Evolutionary conservation across 192 early-diverging fungal genomes (phyloP).

Genomic region (Podila clonocystis): DNA sequence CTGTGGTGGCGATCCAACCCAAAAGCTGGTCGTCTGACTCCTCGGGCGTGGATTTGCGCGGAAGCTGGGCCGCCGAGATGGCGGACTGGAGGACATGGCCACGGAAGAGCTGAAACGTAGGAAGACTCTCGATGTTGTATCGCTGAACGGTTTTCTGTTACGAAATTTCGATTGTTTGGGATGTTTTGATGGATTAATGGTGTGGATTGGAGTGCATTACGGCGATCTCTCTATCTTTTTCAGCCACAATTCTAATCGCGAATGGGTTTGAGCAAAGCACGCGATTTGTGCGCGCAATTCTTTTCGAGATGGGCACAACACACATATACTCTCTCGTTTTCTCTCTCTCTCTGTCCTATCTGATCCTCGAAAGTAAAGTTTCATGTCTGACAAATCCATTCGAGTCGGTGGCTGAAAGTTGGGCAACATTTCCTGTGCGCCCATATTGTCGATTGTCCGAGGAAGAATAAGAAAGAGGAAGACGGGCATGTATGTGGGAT

Average conservation of each 20-base stretch:
- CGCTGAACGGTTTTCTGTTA: conserved; percentile 33
- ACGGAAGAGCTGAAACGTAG: conserved; percentile 34
- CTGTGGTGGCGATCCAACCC: conserved; percentile 20
- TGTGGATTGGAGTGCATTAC: neutral
- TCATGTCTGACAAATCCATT: no score
- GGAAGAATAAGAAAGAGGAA: neutral
- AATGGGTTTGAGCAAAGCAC: conserved; percentile 11
- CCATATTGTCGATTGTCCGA: neutral
- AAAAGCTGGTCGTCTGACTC: conserved; percentile 41
- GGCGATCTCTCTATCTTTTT: no score
- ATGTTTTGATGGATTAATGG: neutral
- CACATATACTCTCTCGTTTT: no score
- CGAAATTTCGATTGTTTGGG: no score
- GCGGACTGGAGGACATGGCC: conserved; percentile 35
- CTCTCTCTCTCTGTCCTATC: neutral
- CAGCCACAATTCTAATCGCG: neutral
- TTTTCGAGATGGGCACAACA: neutral
- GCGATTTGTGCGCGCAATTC: conserved; percentile 14
- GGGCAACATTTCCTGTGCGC: neutral
- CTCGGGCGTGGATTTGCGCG: conserved; percentile 22
- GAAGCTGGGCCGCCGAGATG: conserved; percentile 30
- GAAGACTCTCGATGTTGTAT: conserved; percentile 26
- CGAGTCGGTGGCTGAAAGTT: no score
- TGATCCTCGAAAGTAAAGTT: neutral
- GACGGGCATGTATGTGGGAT: neutral